Conservation (phyloP, 2,329 filamentous ascomycete genomes). For the Apiospora marii region DNA sequence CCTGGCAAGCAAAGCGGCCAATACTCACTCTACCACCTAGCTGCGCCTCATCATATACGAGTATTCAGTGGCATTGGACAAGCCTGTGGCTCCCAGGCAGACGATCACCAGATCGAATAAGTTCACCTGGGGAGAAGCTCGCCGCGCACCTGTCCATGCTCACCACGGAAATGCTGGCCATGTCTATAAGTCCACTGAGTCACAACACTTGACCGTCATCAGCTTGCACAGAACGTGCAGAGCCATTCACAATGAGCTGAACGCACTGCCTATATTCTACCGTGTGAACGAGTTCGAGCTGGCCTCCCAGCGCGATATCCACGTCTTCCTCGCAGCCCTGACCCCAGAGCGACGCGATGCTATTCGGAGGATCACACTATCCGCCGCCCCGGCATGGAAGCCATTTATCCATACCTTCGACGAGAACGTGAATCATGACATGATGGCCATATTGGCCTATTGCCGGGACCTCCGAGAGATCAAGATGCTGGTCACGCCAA, state of each 20-base stretch:
- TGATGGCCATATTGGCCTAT: conserved; percentile 1
- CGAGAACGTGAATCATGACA: not conserved
- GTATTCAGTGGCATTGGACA: conserved; percentile 24
- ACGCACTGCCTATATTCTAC: conserved; percentile 26
- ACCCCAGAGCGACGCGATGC: conserved; percentile 27
- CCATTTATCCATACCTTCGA: not conserved
- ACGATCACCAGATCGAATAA: conserved; percentile 26
- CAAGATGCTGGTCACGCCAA: conserved; percentile 11
- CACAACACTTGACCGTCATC: conserved; percentile 17
- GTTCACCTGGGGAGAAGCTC: conserved; percentile 25
- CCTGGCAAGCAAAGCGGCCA: not conserved
- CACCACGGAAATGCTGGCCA: conserved; percentile 15
- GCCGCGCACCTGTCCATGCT: conserved; percentile 21
- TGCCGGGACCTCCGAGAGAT: not conserved
- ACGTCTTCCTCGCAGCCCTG: conserved; percentile 25
- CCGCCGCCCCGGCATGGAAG: not conserved
- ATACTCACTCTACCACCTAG: conserved; percentile 19
- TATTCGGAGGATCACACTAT: conserved; percentile 23
- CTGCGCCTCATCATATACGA: conserved; percentile 28
- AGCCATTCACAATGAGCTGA: conserved; percentile 27
- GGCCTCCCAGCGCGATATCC: not conserved
- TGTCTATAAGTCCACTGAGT: conserved; percentile 11
- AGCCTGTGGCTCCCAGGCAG: conserved; percentile 24
- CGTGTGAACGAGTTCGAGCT: conserved; percentile 28
- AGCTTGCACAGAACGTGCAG: conserved; percentile 25